Conservation (phyloP, 2,329 filamentous ascomycete genomes). For the Setomelanomma holmii region DNA sequence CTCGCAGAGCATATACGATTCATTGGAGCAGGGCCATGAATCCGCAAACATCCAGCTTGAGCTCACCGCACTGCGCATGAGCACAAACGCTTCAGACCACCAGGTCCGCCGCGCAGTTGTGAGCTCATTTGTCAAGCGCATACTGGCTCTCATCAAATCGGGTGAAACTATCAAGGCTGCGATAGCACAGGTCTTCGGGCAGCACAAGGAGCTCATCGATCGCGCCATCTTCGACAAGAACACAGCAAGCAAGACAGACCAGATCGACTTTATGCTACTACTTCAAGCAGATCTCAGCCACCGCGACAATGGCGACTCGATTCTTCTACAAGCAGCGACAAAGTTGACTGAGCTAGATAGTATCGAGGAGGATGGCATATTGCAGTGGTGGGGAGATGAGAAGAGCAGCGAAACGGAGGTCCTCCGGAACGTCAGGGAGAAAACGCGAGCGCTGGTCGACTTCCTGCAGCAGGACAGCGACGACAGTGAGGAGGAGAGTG, state of each 20-base stretch:
- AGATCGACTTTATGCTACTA: constrained; percentile 83
- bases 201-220: constrained; percentile 66
- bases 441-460: constrained; percentile 80
- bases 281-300: constrained; percentile 80
- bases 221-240: constrained; percentile 66
- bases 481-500: constrained; percentile 68
- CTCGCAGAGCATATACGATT: constrained; percentile 84
- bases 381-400: constrained; percentile 86
- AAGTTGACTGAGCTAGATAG: constrained; percentile 85
- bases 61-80: constrained; percentile 90
- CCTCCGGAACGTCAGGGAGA: constrained; percentile 73
- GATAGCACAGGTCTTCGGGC: constrained; percentile 51
- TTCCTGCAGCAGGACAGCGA: constrained; percentile 78
- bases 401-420: constrained; percentile 71
- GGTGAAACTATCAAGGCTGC: constrained; percentile 49
- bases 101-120: constrained; percentile 88
- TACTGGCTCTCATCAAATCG: constrained; percentile 71
- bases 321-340: constrained; percentile 81
- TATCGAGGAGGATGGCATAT: constrained; percentile 85
- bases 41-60: constrained; percentile 91
- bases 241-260: constrained; percentile 65
- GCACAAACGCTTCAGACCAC: constrained; percentile 86
- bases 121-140: constrained; percentile 81
- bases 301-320: constrained; percentile 66
- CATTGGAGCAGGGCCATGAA: constrained; percentile 73